phyloP scores from a whole-genome alignment of 352 stramenopile genomes.

The Albugo laibachii region DNA sequence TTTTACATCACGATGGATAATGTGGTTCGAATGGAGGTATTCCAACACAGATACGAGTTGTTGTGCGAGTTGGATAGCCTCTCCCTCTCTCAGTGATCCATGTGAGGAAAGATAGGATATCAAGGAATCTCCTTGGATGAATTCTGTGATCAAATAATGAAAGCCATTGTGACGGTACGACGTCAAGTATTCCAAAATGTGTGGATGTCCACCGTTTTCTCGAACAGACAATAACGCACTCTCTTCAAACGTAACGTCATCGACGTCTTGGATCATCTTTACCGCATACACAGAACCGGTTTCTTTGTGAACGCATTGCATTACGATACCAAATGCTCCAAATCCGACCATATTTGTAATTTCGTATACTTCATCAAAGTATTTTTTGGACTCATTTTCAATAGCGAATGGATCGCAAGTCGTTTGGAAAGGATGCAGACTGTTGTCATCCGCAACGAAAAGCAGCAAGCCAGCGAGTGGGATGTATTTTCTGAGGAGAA shows the following conservation, averaged over 20 bases:
- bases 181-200: conserved; percentile 39
- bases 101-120: conserved; percentile 43
- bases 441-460: no score
- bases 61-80: conserved; percentile 25
- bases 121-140: conserved; percentile 41
- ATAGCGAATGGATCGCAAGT: no score
- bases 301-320: conserved; percentile 52
- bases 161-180: conserved; percentile 59
- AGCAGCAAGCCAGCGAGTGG: no score
- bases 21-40: conserved; percentile 37
- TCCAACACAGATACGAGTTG: conserved; percentile 44
- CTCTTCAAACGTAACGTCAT: conserved; percentile 34
- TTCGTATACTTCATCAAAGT: conserved; percentile 54
- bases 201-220: conserved; percentile 28
- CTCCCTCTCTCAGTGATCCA: conserved; percentile 17
- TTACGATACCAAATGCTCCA: conserved; percentile 65
- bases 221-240: conserved; percentile 28
- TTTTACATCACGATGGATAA: conserved; percentile 79
- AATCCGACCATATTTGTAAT: conserved; percentile 30
- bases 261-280: conserved; percentile 55
- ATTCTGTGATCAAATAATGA: conserved; percentile 70
- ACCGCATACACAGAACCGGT: conserved; percentile 39
- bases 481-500: no score
- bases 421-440: no score
- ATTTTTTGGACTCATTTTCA: neutral